Evolutionary conservation across 2,329 filamentous ascomycete genomes (phyloP).

Genomic region (Hypoxylon sp.): DNA sequence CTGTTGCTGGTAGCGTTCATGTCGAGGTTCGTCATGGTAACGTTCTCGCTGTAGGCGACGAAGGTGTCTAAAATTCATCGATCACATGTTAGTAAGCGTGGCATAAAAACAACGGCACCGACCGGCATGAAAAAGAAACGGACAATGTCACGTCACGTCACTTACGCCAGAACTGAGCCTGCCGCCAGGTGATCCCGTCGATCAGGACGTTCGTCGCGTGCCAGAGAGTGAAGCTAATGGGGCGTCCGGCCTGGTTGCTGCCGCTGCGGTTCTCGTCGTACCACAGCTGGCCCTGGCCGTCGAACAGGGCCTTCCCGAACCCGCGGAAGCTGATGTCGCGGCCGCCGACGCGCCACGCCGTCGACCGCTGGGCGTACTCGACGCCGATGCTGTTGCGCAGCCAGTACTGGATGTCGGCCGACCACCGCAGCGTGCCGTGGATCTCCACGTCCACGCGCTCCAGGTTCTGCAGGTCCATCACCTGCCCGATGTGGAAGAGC

Average conservation of each 20-base stretch:
- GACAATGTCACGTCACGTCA: too few relatives aligned
- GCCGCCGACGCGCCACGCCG: conserved; percentile 63
- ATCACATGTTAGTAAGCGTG: conserved; percentile 18
- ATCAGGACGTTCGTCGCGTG: conserved; percentile 58
- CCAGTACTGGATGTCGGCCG: conserved; percentile 60
- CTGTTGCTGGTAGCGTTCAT: conserved; percentile 61
- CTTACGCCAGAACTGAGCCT: conserved; percentile 62
- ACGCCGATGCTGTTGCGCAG: conserved; percentile 58
- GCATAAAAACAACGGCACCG: too few relatives aligned
- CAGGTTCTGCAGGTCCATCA: conserved; percentile 62
- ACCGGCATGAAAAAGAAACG: too few relatives aligned
- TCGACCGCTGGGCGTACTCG: conserved; percentile 62
- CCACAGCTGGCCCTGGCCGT: conserved; percentile 60
- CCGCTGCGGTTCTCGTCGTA: conserved; percentile 57
- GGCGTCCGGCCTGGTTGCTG: conserved; percentile 58
- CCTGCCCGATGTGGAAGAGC: conserved; percentile 60
- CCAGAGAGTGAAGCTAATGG: conserved; percentile 60
- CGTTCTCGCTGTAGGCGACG: conserved; percentile 59
- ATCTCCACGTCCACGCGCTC: conserved; percentile 61
- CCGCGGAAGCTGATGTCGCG: conserved; percentile 61
- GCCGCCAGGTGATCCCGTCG: conserved; percentile 59
- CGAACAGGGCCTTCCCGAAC: conserved; percentile 59
- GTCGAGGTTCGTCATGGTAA: conserved; percentile 65
- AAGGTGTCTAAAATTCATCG: conserved; percentile 43
- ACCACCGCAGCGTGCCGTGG: conserved; percentile 59